Conservation (phyloP, 768 basidiomycete genomes). For the Tylopilus felleus region DNA sequence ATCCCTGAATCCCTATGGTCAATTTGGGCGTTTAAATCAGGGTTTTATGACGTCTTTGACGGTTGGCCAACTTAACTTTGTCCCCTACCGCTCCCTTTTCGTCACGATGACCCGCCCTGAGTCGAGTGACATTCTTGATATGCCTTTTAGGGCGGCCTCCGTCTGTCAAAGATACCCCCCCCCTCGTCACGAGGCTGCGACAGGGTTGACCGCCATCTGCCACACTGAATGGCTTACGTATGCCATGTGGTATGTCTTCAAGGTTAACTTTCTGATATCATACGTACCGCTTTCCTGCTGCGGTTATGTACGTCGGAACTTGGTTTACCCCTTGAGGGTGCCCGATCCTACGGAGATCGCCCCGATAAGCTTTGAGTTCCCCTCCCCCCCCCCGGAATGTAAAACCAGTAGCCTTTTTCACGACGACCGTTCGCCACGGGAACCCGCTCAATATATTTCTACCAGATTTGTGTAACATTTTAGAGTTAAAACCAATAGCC, state of each 20-base stretch:
- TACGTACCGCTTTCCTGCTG: constrained; percentile 5
- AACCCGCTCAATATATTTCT: constrained; percentile 7
- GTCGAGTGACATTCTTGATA: constrained; percentile 12
- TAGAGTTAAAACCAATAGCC: constrained; percentile 7
- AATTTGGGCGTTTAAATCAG: constrained; percentile 15
- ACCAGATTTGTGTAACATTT: constrained; percentile 12
- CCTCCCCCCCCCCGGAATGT: not conserved
- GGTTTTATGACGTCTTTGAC: constrained; percentile 26
- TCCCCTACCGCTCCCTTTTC: constrained; percentile 4
- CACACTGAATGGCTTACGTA: constrained; percentile 22
- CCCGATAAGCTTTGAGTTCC: constrained; percentile 29
- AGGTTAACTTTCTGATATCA: constrained; percentile 28
- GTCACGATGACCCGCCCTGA: constrained; percentile 6
- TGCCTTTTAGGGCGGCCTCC: constrained; percentile 15
- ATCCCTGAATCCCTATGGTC: constrained; percentile 7
- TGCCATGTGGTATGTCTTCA: constrained; percentile 15
- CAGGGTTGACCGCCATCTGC: constrained; percentile 14
- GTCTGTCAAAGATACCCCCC: constrained; percentile 2
- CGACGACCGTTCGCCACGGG: not conserved
- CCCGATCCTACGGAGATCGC: constrained; percentile 29
- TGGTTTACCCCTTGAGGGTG: constrained; percentile 4
- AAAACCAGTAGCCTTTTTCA: constrained; percentile 3
- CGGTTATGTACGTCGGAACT: constrained; percentile 18
- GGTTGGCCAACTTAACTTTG: constrained; percentile 29
- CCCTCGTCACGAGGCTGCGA: constrained; percentile 18